These are phyloP conservation scores for Apiospora kogelbergensis DNA, from an alignment of 2,329 filamentous ascomycete species.

Conservation along the genomic window DNA sequence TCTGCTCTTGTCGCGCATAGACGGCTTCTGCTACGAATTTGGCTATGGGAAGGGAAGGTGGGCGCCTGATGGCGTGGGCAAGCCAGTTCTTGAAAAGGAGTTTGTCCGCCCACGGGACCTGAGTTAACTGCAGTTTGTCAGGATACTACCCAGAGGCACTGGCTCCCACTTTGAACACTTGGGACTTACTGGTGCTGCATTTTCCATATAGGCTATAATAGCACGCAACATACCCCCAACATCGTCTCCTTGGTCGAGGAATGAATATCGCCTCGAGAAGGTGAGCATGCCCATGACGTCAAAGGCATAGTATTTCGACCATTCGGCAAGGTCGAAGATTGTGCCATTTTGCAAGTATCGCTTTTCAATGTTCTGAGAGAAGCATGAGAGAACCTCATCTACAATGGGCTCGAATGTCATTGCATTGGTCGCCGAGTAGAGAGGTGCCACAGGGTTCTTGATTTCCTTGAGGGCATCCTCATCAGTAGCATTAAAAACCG, in stretches of 20 bases:
- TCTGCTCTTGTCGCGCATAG: constrained; percentile 8
- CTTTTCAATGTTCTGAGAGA: constrained; percentile 21
- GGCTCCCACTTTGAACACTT: too few species aligned
- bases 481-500: constrained; percentile 15
- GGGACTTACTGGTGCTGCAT: constrained; percentile 22
- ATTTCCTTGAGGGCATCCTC: constrained; percentile 29
- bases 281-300: constrained; percentile 33
- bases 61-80: constrained; percentile 10
- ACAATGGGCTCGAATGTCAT: constrained; percentile 22
- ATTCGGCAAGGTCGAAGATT: constrained; percentile 23
- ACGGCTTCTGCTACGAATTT: constrained; percentile 11
- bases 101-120: constrained; percentile 29
- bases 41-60: constrained; percentile 12
- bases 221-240: constrained; percentile 24
- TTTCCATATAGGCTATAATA: constrained; percentile 24
- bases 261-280: constrained; percentile 30
- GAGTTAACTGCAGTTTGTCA: constrained; percentile 21
- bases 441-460: constrained; percentile 26
- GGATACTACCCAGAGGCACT: too few species aligned
- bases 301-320: constrained; percentile 33
- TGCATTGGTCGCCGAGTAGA: constrained; percentile 23
- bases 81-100: constrained; percentile 22
- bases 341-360: neutral
- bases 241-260: constrained; percentile 29
- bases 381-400: constrained; percentile 20